Conservation (phyloP, 2,329 filamentous ascomycete genomes). For the Decorospora gaudefroyi region DNA sequence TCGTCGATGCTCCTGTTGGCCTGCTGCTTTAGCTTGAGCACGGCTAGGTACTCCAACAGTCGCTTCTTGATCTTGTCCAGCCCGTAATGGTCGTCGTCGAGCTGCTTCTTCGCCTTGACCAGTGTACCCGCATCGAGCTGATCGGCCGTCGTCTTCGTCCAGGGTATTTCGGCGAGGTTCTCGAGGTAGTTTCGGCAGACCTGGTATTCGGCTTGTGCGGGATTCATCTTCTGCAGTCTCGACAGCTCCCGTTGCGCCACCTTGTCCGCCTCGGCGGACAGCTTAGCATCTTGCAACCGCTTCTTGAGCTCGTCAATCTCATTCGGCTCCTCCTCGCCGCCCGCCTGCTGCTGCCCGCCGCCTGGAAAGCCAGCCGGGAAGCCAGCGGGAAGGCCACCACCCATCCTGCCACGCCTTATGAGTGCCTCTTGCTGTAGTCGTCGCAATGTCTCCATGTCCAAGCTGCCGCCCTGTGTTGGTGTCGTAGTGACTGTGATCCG, state of each 20-base stretch:
- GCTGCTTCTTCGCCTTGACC: constrained; percentile 77
- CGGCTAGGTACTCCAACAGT: constrained; percentile 90
- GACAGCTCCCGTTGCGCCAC: constrained; percentile 89
- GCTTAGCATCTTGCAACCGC: constrained; percentile 77
- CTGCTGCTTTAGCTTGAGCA: constrained; percentile 91
- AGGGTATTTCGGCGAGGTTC: constrained; percentile 91
- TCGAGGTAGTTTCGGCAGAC: constrained; percentile 93
- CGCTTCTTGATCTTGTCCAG: constrained; percentile 97
- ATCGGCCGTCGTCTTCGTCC: constrained; percentile 83
- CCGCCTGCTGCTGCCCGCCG: constrained; percentile 52
- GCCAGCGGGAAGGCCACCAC: constrained; percentile 41
- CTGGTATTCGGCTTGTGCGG: constrained; percentile 93
- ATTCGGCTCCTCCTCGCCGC: constrained; percentile 76
- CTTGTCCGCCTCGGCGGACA: constrained; percentile 84
- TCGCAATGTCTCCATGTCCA: constrained; percentile 53
- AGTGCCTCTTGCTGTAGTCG: constrained; percentile 52
- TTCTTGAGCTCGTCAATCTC: constrained; percentile 92
- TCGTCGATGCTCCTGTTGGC: constrained; percentile 82
- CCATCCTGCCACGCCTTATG: constrained; percentile 41
- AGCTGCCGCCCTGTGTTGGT: constrained; percentile 53
- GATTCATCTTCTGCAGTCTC: constrained; percentile 91
- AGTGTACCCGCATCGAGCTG: constrained; percentile 81
- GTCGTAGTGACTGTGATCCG: constrained; percentile 79
- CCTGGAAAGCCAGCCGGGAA: constrained; percentile 53
- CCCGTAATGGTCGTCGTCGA: constrained; percentile 95